phyloP scores from a whole-genome alignment of 352 stramenopile species.

The Aphanomyces astaci region DNA sequence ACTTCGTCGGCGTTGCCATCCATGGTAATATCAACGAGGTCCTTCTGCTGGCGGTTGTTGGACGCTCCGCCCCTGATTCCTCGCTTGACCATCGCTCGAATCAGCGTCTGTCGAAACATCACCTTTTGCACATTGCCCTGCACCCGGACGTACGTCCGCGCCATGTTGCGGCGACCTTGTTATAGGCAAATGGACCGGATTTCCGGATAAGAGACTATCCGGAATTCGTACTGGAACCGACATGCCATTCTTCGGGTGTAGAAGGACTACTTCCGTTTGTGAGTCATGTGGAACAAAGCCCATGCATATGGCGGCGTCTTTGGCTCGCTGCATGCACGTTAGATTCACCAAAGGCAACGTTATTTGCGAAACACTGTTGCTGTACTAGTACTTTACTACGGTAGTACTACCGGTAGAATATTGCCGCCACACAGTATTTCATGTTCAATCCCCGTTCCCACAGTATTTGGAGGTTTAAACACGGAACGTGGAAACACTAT shows the following conservation, averaged over 20 bases:
- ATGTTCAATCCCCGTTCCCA: background rate
- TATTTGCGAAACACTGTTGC: too few species aligned
- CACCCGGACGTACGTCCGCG: background rate
- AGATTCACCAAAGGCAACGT: too few species aligned
- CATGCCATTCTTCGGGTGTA: too few species aligned
- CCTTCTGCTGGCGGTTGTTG: conserved; percentile 51
- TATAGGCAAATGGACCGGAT: background rate
- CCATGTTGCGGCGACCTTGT: background rate
- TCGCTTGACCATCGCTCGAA: conserved; percentile 66
- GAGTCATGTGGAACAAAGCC: too few species aligned
- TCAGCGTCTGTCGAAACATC: conserved; percentile 77
- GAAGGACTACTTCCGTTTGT: too few species aligned
- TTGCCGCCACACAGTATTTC: too few species aligned
- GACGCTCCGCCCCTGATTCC: conserved; percentile 49
- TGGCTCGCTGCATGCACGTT: too few species aligned
- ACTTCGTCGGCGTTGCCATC: conserved; percentile 34
- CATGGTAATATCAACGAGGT: conserved; percentile 56
- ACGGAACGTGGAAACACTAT: background rate
- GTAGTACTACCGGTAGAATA: too few species aligned
- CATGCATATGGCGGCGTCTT: too few species aligned
- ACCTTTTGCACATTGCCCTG: conserved; percentile 69
- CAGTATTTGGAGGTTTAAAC: background rate
- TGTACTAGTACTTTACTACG: too few species aligned
- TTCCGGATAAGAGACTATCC: background rate
- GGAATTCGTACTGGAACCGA: too few species aligned